Percentiles rank a stretch among this genome's conserved stretches.
Evolutionary conservation across 352 stramenopile genomes (phyloP).

Genomic region (Phytophthora pistaciae): DNA sequence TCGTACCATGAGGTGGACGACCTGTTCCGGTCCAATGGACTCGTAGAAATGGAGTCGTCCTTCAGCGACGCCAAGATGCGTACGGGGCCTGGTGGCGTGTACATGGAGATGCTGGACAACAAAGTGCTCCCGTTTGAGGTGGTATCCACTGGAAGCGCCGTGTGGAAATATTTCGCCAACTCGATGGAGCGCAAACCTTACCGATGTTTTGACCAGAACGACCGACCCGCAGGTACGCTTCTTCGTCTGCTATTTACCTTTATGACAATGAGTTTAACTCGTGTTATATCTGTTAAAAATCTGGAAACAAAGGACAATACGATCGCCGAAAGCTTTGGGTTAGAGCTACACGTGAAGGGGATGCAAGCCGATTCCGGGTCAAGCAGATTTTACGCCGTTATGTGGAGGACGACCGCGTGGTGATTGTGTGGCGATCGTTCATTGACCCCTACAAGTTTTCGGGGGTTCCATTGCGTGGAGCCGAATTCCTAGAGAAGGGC

Average conservation of each 20-base stretch:
- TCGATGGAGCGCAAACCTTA: conserved; percentile 49
- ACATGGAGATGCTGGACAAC: conserved; percentile 59
- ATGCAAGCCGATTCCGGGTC: conserved; percentile 52
- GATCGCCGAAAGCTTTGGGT: conserved; percentile 59
- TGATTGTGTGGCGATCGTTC: conserved; percentile 65
- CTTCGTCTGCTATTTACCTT: neutral
- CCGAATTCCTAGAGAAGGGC: conserved; percentile 55
- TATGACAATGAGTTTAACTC: neutral
- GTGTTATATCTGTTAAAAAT: conserved; percentile 1
- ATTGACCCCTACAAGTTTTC: conserved; percentile 61
- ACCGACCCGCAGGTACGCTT: conserved; percentile 40
- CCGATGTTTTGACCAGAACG: conserved; percentile 48
- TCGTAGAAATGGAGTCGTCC: conserved; percentile 38
- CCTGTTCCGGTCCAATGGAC: conserved; percentile 43
- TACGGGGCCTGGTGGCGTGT: conserved; percentile 36
- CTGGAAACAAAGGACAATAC: conserved; percentile 47
- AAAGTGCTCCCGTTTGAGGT: conserved; percentile 60
- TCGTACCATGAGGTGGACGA: conserved; percentile 49
- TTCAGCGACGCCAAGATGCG: conserved; percentile 52
- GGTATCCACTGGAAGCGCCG: conserved; percentile 34
- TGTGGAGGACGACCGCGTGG: conserved; percentile 48
- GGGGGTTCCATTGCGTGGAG: conserved; percentile 42
- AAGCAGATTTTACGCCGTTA: conserved; percentile 59
- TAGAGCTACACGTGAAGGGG: conserved; percentile 58
- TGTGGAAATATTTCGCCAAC: conserved; percentile 58